Conservation (phyloP, 805 yeast genomes). For the Myxozyma geophila region DNA sequence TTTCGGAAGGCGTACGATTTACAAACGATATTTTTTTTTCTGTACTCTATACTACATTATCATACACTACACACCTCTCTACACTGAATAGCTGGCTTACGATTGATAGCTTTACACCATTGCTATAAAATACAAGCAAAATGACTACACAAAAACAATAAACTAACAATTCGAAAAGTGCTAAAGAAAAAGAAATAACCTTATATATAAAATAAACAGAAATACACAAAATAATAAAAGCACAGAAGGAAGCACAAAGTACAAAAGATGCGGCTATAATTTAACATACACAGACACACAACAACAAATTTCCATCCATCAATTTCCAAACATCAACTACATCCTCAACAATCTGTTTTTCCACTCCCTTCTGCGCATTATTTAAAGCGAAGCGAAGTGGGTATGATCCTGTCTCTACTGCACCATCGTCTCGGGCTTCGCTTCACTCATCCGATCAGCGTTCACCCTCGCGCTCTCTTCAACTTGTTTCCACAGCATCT, state of each 20-base stretch:
- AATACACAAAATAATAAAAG: background rate
- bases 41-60: no score
- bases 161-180: background rate
- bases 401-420: background rate
- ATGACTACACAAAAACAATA: background rate
- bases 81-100: background rate
- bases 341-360: background rate
- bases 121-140: background rate
- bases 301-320: background rate
- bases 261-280: background rate
- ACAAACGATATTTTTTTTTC: background rate
- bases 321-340: background rate
- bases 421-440: background rate
- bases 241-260: background rate
- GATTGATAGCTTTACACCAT: background rate
- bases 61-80: background rate
- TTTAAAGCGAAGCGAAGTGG: no score
- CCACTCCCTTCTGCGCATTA: background rate
- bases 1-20: background rate
- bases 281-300: background rate
- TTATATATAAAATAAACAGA: background rate
- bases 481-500: slow-evolving; percentile 63
- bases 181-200: background rate
- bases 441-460: background rate
- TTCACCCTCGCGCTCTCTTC: slow-evolving; percentile 55